Conservation (phyloP, 192 early-diverging fungal genomes). For the Gryganskiella cystojenkinii region DNA sequence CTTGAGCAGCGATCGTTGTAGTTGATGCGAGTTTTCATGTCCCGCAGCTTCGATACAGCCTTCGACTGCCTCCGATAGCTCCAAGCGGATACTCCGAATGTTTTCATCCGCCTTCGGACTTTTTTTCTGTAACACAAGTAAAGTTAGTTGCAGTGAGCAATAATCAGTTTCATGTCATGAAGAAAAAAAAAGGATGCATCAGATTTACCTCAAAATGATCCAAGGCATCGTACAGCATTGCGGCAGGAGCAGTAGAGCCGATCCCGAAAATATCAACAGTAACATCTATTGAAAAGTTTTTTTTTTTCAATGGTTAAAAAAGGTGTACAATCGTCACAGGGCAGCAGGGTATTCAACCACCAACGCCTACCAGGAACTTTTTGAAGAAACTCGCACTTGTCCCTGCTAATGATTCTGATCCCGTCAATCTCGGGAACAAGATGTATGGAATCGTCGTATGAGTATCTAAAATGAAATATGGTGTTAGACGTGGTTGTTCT, state of each 20-base stretch:
- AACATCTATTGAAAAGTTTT: slow-evolving; percentile 58
- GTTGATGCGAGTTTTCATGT: slow-evolving; percentile 78
- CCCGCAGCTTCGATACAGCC: slow-evolving; percentile 93
- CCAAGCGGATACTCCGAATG: slow-evolving; percentile 85
- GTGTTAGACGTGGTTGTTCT: slow-evolving; percentile 1
- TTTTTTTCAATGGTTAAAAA: not conserved
- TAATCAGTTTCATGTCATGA: not conserved
- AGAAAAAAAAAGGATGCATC: slow-evolving; percentile 16
- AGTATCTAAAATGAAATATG: slow-evolving; percentile 53
- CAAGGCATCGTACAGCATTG: slow-evolving; percentile 89
- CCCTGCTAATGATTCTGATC: slow-evolving; percentile 86
- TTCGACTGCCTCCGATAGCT: slow-evolving; percentile 89
- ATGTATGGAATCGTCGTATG: slow-evolving; percentile 82
- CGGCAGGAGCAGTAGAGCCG: slow-evolving; percentile 93
- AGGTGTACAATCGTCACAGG: no score
- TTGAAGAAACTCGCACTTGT: slow-evolving; percentile 87
- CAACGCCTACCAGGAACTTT: slow-evolving; percentile 79
- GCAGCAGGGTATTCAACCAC: not conserved
- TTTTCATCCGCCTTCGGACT: slow-evolving; percentile 95
- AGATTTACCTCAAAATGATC: slow-evolving; percentile 69
- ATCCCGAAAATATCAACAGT: slow-evolving; percentile 92
- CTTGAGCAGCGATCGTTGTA: slow-evolving; percentile 86
- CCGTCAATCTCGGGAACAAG: slow-evolving; percentile 94
- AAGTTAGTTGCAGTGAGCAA: not conserved
- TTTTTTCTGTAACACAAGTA: slow-evolving; percentile 58